These are phyloP conservation scores for Phytophthora pluvialis DNA, from an alignment of 352 stramenopile species.

Conservation along the genomic window DNA sequence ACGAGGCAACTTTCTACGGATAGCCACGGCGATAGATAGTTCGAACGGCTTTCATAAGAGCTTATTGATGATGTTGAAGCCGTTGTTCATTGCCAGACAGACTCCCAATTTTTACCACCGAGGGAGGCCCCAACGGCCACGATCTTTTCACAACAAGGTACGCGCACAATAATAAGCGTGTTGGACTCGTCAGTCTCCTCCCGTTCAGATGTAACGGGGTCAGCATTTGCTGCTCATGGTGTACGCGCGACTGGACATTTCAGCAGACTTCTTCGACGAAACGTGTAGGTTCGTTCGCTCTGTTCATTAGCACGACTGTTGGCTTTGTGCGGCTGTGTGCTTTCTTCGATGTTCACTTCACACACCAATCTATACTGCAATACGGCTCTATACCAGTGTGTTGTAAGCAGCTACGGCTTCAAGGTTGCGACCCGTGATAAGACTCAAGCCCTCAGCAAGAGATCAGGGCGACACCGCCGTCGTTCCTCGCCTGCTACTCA, in stretches of 20 bases:
- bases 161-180: not conserved
- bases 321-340: too few relatives aligned
- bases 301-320: not conserved
- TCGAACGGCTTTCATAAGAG: slow-evolving; percentile 4
- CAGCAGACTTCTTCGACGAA: not conserved
- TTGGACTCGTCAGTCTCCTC: too few relatives aligned
- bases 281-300: not conserved
- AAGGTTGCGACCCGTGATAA: not conserved
- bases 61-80: slow-evolving; percentile 7
- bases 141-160: not conserved
- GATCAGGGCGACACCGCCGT: not conserved
- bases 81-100: not conserved
- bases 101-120: not conserved
- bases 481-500: not conserved
- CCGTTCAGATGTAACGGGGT: too few relatives aligned
- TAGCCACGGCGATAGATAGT: slow-evolving; percentile 19
- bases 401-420: too few relatives aligned
- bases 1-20: slow-evolving; percentile 5
- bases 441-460: not conserved
- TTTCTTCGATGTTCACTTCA: too few relatives aligned
- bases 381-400: too few relatives aligned
- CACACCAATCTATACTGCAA: too few relatives aligned
- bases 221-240: too few relatives aligned
- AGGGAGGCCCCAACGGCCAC: too few relatives aligned
- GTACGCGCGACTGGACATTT: not conserved